A percentile compares a stretch with the other conserved stretches of the same genome.
Evolutionary conservation across 495 filamentous ascomycete species (phyloP).

Genomic region (Neurospora tetraspora): DNA sequence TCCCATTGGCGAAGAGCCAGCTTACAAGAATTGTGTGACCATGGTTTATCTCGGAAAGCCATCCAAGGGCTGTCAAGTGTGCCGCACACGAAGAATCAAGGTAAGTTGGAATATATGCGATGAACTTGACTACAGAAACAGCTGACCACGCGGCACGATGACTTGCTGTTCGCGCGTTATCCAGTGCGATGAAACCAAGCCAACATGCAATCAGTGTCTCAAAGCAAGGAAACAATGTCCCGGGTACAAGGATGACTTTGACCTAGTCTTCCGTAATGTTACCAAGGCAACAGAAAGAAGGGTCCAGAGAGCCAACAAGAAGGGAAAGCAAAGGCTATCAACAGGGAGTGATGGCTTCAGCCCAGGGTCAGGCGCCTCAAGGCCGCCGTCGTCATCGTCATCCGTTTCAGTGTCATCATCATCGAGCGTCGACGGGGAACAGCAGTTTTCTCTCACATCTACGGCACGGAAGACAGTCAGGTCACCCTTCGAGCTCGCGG

Average conservation of each 20-base stretch:
- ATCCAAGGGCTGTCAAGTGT: constrained; percentile 64
- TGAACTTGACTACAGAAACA: neutral
- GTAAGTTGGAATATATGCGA: constrained; percentile 28
- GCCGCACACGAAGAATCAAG: constrained; percentile 61
- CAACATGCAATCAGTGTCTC: constrained; percentile 57
- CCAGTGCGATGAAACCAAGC: constrained; percentile 61
- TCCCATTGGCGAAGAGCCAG: neutral
- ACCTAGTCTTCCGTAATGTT: constrained; percentile 57
- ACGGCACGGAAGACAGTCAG: neutral
- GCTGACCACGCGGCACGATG: constrained; percentile 1
- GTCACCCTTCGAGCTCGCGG: constrained; percentile 8
- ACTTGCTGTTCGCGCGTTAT: neutral
- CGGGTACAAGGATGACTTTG: constrained; percentile 59
- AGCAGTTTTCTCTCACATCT: neutral
- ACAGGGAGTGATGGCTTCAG: neutral
- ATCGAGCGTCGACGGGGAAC: neutral
- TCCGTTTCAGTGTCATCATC: neutral
- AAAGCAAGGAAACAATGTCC: constrained; percentile 58
- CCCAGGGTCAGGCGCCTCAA: neutral
- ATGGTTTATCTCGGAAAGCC: constrained; percentile 74
- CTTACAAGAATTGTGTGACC: neutral
- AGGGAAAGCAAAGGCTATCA: constrained; percentile 10
- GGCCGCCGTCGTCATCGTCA: neutral
- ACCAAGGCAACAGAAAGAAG: constrained; percentile 49
- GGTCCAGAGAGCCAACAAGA: constrained; percentile 30